Base-by-base conservation (phyloP, 345 rosid species). In the Bretschneidera sinensis region DNA sequence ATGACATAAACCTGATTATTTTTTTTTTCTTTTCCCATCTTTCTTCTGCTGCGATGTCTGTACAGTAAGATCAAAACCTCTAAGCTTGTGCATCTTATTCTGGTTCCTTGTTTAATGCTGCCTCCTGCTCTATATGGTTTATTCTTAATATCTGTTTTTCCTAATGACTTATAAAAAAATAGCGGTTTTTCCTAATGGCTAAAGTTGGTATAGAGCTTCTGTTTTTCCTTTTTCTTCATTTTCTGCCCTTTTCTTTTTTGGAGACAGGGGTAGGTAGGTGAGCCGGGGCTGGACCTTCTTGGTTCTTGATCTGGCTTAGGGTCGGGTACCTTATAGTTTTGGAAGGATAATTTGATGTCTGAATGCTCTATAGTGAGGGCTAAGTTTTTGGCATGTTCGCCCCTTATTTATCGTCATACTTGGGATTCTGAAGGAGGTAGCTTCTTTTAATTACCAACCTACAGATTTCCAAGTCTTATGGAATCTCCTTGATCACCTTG, bases 1-100 rank as follows among this genome's bases (percentile, higher is more conserved):
- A 81, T 75, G 96, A 83, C 88, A 89, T 73, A 76, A 78, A 80
- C 86, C 83, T 86, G 77, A 83, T 73, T 83, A 76, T n/a, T 71
- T 76, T 71, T 70, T 63, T 60, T 67, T 78, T 55, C 70, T 59
- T 71, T 52, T 35, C 61, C 70, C 67, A 21, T 69, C 76, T 73
- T 71, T 66, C 75, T 75, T 69, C 69, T 74, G 28, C 76, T 70
- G 65, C 65, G 56, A 70, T 51, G 65, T 72, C 55, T 54, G 56
- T 58, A 54, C 71, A 66, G 50, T 61, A 63, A 72, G 71, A 71
- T 60, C 52, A 68, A 55, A 69, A 57, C 71, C 62, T 65, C 43
- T 67, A 50, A 59, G 69, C 57, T 51, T 63, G 45, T 61, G 51
- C 43, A 25, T 67, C 68, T 70, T 70, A 43, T 60, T 59, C 67